Conservation (phyloP, 306 rosid genomes). For the Dicorynia guianensis region DNA sequence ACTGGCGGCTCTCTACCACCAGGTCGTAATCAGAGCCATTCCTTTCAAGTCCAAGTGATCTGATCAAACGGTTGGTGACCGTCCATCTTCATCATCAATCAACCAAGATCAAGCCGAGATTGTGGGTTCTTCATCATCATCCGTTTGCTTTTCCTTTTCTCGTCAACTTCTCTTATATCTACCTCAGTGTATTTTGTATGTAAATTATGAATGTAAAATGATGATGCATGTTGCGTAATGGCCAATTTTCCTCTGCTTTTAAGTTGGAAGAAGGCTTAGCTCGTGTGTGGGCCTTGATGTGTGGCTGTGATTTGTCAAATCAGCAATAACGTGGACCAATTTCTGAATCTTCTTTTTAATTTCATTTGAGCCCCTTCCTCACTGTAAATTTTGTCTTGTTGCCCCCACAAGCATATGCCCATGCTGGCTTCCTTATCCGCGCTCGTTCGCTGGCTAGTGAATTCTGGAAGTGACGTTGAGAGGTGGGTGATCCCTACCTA, state of each 20-base stretch:
- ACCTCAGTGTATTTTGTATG: conserved; percentile 28
- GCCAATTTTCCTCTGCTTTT: conserved; percentile 45
- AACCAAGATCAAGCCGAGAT: conserved; percentile 27
- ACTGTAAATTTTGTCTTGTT: conserved; percentile 1
- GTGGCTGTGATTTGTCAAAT: conserved; percentile 32
- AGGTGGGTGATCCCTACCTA: conserved; percentile 3
- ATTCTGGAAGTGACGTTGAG: not conserved
- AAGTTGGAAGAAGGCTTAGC: conserved; percentile 40
- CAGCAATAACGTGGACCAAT: not conserved
- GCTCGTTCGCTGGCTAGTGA: not conserved
- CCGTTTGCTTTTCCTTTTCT: not conserved
- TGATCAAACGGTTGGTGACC: conserved; percentile 2
- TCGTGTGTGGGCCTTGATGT: conserved; percentile 37
- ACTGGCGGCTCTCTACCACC: conserved; percentile 60
- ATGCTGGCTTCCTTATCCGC: not conserved
- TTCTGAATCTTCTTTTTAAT: not conserved
- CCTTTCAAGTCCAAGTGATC: conserved; percentile 49
- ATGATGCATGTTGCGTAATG: conserved; percentile 16
- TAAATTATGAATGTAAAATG: conserved; percentile 35
- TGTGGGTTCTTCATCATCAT: not conserved
- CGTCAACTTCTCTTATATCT: too few species aligned
- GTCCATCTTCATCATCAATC: not conserved
- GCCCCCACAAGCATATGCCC: not conserved
- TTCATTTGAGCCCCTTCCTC: not conserved
- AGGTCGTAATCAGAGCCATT: conserved; percentile 59